Evolutionary conservation across 2,329 filamentous ascomycete species (phyloP).

Genomic region (Ascosphaera apis): DNA sequence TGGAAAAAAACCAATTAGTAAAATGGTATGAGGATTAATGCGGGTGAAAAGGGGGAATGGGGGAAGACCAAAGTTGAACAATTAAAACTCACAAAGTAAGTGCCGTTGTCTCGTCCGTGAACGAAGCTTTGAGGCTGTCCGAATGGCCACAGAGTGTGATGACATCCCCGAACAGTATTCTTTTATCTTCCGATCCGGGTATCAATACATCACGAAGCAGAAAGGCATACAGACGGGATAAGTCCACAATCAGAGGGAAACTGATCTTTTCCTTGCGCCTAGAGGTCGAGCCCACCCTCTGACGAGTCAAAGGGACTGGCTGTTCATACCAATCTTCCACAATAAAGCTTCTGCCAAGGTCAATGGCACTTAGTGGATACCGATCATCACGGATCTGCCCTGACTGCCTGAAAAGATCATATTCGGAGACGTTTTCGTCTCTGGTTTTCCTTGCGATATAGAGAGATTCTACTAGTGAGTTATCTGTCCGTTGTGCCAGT

Average conservation of each 20-base stretch:
- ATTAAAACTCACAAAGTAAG: no score
- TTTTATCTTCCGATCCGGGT: neutral
- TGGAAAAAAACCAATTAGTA: no score
- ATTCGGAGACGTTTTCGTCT: neutral
- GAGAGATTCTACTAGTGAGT: conserved; percentile 15
- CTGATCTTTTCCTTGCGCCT: neutral
- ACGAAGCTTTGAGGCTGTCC: no score
- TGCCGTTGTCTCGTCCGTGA: no score
- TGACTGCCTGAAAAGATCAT: no score
- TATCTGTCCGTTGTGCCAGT: conserved; percentile 13
- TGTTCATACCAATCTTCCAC: conserved; percentile 18
- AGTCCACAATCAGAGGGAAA: no score
- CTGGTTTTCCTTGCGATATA: conserved; percentile 8
- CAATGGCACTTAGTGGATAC: neutral
- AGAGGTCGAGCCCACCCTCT: neutral
- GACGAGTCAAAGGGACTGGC: neutral
- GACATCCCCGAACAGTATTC: neutral
- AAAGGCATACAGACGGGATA: neutral
- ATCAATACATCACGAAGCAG: neutral
- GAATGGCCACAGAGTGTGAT: no score
- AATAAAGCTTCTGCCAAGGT: conserved; percentile 10
- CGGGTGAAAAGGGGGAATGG: no score
- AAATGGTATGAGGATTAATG: no score
- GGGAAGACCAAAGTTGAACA: no score
- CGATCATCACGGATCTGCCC: no score